These are phyloP conservation scores for Lactuca sativa DNA, from an alignment of 129 eudicot species.

Conservation along the genomic window DNA sequence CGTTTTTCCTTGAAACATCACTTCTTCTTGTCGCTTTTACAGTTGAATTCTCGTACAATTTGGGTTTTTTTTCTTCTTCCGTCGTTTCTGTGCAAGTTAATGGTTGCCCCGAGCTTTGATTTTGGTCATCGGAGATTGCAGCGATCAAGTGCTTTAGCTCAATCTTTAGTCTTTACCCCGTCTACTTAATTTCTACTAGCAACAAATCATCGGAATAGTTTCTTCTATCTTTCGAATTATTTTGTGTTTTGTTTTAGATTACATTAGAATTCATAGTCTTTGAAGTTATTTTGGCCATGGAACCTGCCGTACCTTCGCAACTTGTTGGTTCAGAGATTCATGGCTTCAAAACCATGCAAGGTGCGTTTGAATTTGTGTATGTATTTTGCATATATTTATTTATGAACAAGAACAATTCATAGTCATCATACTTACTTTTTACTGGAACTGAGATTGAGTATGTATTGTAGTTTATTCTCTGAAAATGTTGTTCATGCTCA, in stretches of 20 bases:
- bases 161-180: neutral
- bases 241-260: neutral
- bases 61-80: neutral
- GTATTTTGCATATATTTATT: neutral
- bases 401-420: neutral
- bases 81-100: neutral
- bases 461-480: conserved; percentile 6
- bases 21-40: neutral
- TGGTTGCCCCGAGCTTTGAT: neutral
- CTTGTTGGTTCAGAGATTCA: conserved; percentile 76
- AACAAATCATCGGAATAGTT: neutral
- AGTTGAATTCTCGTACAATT: neutral
- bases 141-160: neutral
- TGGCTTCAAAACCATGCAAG: conserved; percentile 83
- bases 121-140: conserved; percentile 13
- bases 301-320: conserved; percentile 26
- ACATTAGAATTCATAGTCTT: neutral
- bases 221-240: neutral
- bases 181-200: neutral
- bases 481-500: conserved; percentile 8
- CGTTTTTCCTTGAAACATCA: neutral
- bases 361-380: conserved; percentile 30
- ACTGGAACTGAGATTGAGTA: conserved; percentile 6
- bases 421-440: conserved; percentile 7
- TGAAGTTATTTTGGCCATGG: conserved; percentile 40